These are phyloP conservation scores for Phaffia australis DNA, from an alignment of 768 basidiomycete genomes.

Conservation along the genomic window DNA sequence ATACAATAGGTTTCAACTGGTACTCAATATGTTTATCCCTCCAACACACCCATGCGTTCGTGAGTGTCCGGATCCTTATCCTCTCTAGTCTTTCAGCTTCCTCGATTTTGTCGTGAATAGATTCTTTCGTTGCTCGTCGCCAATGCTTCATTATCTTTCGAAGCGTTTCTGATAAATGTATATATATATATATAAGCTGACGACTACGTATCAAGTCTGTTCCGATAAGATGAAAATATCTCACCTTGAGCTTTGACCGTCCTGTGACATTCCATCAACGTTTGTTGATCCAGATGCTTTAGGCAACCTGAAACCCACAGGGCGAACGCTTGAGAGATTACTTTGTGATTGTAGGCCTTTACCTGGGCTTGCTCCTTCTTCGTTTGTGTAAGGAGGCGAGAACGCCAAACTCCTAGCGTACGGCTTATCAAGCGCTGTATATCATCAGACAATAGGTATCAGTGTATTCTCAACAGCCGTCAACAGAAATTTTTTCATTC, in stretches of 20 bases:
- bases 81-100: constrained; percentile 56
- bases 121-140: constrained; percentile 51
- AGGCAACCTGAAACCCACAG: constrained; percentile 58
- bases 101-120: constrained; percentile 51
- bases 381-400: too few relatives aligned
- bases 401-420: too few relatives aligned
- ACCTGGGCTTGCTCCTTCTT: too few relatives aligned
- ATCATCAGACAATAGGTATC: too few relatives aligned
- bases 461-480: too few relatives aligned
- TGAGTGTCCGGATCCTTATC: constrained; percentile 47
- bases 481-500: too few relatives aligned
- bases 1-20: not conserved
- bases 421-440: too few relatives aligned
- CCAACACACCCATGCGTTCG: constrained; percentile 68
- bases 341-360: not conserved
- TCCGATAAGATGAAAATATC: constrained; percentile 42
- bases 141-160: constrained; percentile 50
- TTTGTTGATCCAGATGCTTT: constrained; percentile 59
- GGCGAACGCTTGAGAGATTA: constrained; percentile 42
- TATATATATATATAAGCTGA: too few relatives aligned
- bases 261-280: constrained; percentile 73
- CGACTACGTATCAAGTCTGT: constrained; percentile 46
- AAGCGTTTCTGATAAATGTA: too few relatives aligned
- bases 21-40: constrained; percentile 48
- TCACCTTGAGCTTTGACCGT: constrained; percentile 68